Base-by-base conservation (phyloP, 495 filamentous ascomycete species). In the Hapsidospora chrysogenum region DNA sequence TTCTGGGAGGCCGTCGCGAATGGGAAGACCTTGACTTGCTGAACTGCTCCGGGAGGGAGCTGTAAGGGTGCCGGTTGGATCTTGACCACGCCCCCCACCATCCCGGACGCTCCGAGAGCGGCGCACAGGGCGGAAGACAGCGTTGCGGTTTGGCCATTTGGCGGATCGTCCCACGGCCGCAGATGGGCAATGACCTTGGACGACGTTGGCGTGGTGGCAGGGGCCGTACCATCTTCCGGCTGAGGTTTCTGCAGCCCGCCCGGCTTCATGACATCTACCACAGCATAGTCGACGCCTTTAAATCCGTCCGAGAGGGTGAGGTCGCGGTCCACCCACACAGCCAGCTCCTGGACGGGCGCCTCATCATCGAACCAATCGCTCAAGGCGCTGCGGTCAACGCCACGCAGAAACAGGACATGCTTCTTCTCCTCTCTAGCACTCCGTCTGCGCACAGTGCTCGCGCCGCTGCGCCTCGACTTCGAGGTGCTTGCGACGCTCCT, bases 71-170 rank as follows among this genome's bases (percentile, higher is more conserved):
- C 63, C 14, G 79, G 72, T 46, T 94, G 83, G 11, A 97, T 58
- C 31, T 85, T 78, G 22, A 89, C 63, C 38, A 95, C 72, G 11
- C 84, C 84, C n/a, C 89, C 89, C 15, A 93, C 80, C 17, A 93
- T 64, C 3, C 72, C 74, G 25, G 72, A 57, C 18, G 70, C 70
- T 8, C 72, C 70, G 20, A 97, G 65, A 3, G 76, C 66, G 5
- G 70, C 68, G 46, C 80, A 85, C 6, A 97, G 56, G 3, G 75
- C 49, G 2, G 74, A 67, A 9, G 89, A 95, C 20, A 96, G 63
- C 13, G 78, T 80, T 40, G 66, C 66, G 38, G 87, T 83, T 33
- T 73, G 70, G 17, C 66, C 71, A 45, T 92, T 80, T 3, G 87
- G 86, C 0, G 85, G 80, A 46, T 92, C 80, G 22, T 85, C 72